Evolutionary conservation across 2,329 filamentous ascomycete genomes (phyloP), one percentile per base, ranked within the genome.

Genomic region (Dactylellina sp.): DNA sequence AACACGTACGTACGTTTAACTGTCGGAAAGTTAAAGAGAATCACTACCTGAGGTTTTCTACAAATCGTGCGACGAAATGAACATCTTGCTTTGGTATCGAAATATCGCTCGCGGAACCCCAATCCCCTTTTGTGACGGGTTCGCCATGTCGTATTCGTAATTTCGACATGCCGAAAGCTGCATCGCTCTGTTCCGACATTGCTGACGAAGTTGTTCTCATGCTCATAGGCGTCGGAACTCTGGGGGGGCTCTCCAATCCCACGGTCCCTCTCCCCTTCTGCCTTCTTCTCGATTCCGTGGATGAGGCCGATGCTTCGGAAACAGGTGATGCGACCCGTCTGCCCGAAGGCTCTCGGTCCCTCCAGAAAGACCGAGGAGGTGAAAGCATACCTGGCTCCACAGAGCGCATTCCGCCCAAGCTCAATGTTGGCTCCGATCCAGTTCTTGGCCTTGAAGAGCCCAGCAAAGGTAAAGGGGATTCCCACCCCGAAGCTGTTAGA

Each of bases 1-100:
- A 80, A 11, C 80, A n/a, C 11, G 9, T 79, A 35, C 77, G 80
- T 57, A 80, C 79, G 55, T 78, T 80, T 16, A n/a, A n/a, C n/a
- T 24, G 16, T 20, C 24, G 18, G 18, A n/a, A 14, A 79, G 47
- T 64, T 71, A 14, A 9, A 20, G 20, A 37, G 28, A 9, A 12
- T 42, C 20, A 32, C 28, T 57, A 72, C 61, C 53, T 71, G 39
- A 61, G 18, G 40, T 52, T 68, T 18, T 64, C 18, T 20, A 71
- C 71, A 35, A 63, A 75, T 20, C 61, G 60, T 40, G 68, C 53
- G 9, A 72, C 47, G 25, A 65, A 65, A 24, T 46, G 44, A 11
- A 72, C 68, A 22, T 72, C 53, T 47, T 72, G 68, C 25, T 47
- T 47, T 22, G 68, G 68, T 12, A 72, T 47, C 5, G 53, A 72